Percentiles rank a stretch among this genome's conserved stretches.
These are phyloP conservation scores for Blastobotrys terrestris DNA, from an alignment of 805 yeast genomes.

Conservation along the genomic window DNA sequence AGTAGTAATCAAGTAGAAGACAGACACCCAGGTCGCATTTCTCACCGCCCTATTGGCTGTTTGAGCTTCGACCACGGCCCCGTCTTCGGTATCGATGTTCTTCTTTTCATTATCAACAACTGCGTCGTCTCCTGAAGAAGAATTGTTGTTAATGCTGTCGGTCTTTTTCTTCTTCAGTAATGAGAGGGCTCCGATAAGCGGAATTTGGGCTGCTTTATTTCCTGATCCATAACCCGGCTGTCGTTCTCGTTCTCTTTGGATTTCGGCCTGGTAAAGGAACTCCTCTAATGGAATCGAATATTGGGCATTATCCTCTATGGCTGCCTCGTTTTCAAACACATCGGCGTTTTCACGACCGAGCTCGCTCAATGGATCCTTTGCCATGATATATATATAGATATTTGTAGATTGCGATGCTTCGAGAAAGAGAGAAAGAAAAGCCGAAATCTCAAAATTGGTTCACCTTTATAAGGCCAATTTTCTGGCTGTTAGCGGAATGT, in stretches of 20 bases:
- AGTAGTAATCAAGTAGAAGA: constrained; percentile 43
- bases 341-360: background rate
- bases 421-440: background rate
- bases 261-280: constrained; percentile 17
- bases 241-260: constrained; percentile 17
- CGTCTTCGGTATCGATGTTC: background rate
- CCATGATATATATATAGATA: too few relatives aligned
- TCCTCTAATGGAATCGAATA: constrained; percentile 19
- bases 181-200: constrained; percentile 9
- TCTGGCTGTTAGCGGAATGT: too few relatives aligned
- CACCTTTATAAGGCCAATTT: too few relatives aligned
- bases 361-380: background rate
- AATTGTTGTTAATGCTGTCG: background rate
- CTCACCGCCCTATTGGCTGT: constrained; percentile 19
- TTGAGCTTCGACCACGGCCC: constrained; percentile 1
- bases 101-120: constrained; percentile 1
- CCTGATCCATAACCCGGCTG: constrained; percentile 11
- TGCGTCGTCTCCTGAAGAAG: background rate
- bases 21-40: constrained; percentile 24
- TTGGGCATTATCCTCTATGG: background rate
- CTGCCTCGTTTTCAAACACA: background rate
- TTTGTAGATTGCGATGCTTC: too few relatives aligned
- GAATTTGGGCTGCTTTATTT: constrained; percentile 10
- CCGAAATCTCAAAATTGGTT: too few relatives aligned
- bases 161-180: constrained; percentile 4